Evolutionary conservation across 371 early-diverging fungal genomes (phyloP).

Genomic region (Cokeromyces recurvatus): DNA sequence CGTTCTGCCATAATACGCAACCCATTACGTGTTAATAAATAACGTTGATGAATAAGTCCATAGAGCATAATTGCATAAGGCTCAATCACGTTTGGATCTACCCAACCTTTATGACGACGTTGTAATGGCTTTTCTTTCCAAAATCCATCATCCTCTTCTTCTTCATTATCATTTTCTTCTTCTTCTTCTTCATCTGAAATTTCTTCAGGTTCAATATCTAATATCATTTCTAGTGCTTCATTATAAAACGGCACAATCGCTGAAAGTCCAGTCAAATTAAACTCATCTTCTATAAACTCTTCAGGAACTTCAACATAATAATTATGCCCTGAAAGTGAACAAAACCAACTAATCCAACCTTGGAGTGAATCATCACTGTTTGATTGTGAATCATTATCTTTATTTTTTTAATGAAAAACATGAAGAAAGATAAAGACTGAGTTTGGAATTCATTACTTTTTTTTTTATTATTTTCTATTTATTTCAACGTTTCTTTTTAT

Average conservation of each 20-base stretch:
- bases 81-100: slow-evolving; percentile 42
- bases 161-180: neutral
- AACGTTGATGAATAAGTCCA: slow-evolving; percentile 81
- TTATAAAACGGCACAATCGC: slow-evolving; percentile 79
- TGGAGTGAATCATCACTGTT: slow-evolving; percentile 30
- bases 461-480: neutral
- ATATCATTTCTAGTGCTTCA: slow-evolving; percentile 80
- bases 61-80: slow-evolving; percentile 65
- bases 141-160: slow-evolving; percentile 30
- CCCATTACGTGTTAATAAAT: slow-evolving; percentile 75
- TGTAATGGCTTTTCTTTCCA: slow-evolving; percentile 22
- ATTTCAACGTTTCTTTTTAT: too few relatives aligned
- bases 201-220: slow-evolving; percentile 76
- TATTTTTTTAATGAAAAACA: slow-evolving; percentile 1
- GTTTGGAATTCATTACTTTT: neutral
- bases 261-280: slow-evolving; percentile 91
- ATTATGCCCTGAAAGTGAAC: slow-evolving; percentile 78
- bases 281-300: slow-evolving; percentile 90
- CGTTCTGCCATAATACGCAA: slow-evolving; percentile 74
- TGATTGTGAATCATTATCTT: slow-evolving; percentile 14
- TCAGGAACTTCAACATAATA: slow-evolving; percentile 85
- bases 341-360: slow-evolving; percentile 90
- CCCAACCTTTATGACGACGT: slow-evolving; percentile 12
- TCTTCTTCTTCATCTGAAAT: slow-evolving; percentile 16
- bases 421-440: too few relatives aligned